Base-by-base conservation (phyloP, 2,329 filamentous ascomycete species). In the Hypoxylon sp. region DNA sequence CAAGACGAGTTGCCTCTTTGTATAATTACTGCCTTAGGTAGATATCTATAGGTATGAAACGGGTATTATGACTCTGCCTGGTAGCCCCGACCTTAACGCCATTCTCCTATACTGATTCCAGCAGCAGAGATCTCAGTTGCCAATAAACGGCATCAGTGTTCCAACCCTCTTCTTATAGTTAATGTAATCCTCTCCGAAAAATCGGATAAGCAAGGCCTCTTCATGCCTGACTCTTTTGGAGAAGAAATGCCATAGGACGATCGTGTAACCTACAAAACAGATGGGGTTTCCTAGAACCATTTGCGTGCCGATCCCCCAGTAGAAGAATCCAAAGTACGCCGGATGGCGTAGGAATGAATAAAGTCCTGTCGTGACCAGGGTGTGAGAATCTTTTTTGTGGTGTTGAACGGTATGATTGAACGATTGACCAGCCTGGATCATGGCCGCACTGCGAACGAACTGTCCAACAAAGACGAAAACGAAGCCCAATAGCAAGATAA, bases 301-400 rank as follows among this genome's bases (percentile, higher is more conserved):
- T 83, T 99, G 96, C 11, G 94, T 97, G 4, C 96, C 96, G n/a
- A 98, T 76, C 0, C 93, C 93, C 95, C 95, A 99, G 90, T 94
- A 98, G 80, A 97, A 99, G 83, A 98, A 99, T 2, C 95, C 96
- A 82, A 98, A 98, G 81, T 99, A 99, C 65, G 91, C 92, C 11
- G 96, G 96, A 79, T 99, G 96, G 23, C 96, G 85, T 57, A 97
- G 82, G 48, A 86, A 79, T 6, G 83, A 82, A 79, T 98, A 99
- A 34, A 98, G 82, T 0, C 96, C 96, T 28, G 83, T 84, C 0
- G 91, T 97, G 2, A 99, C 92, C n/a, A 99, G 86, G 50, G 84
- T 84, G 79, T 99, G 96, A 1, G 88, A 89, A 6, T 80, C 79
- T 3, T 89, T 86, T 75, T 89, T 91, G 68, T 84, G 88, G 69